Evolutionary conservation across 306 rosid species (phyloP), one percentile per base, ranked within the genome.

Genomic region (Sechiopsis laciniata): DNA sequence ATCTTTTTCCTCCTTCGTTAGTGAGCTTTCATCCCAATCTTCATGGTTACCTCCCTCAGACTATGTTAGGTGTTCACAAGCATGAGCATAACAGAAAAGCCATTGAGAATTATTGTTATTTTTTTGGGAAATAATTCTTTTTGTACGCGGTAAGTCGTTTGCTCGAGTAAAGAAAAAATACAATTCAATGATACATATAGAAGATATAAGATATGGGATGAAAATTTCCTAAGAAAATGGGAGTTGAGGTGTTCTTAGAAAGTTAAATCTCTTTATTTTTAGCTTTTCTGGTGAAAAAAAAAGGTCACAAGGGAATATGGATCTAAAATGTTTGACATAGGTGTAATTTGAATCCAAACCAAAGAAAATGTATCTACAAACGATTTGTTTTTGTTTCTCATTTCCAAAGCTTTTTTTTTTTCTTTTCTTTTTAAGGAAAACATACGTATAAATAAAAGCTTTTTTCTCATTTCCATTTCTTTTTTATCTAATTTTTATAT

Each of bases 1-100:
- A 69, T 95, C 99, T 57, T 80, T 78, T 86, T 95, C 92, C 82
- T 95, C 99, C 84, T 91, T 95, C 37, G 92, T 91, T 72, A 91
- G 77, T 78, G 87, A 75, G 80, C 97, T 95, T 77, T 86, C 97
- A 75, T 95, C 97, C 99, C 99, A 95, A 3, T 89, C 92, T 55
- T 85, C 96, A 32, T 74, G 35, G 79, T 84, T 83, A 46, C 90
- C 96, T 78, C 85, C 83, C 85, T 90, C 98, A 37, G 97, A 90
- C 98, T 90, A 71, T 22, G 57, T n/a, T 32, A 67, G 55, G 19
- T 12, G 12, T 46, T 67, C 56, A 48, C 57, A 48, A 68, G 40
- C 57, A 68, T 48, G 17, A 48, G 57, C 21, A 68, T 48, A 6
- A 68, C 42, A 48, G 56, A 68, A 19, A 14, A 68, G 5, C 22